phyloP scores from a whole-genome alignment of 768 basidiomycete genomes.

The Rhizopogon sp. region DNA sequence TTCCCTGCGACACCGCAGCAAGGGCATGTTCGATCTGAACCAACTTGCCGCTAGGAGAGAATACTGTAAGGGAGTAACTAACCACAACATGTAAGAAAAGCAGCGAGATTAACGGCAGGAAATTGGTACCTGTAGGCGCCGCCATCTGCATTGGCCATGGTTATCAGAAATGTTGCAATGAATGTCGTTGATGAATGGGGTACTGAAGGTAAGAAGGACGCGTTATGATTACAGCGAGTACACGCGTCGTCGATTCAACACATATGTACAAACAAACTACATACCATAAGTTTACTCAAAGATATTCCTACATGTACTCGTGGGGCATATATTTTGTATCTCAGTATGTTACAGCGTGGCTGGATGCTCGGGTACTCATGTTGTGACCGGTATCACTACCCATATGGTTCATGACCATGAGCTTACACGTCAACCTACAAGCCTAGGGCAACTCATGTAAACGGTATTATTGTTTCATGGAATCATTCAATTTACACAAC shows the following conservation, averaged over 20 bases:
- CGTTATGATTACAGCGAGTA: slow-evolving; percentile 16
- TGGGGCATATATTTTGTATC: too few relatives aligned
- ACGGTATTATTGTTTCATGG: neutral
- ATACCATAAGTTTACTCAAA: too few relatives aligned
- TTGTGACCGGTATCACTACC: too few relatives aligned
- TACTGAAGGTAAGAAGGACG: slow-evolving; percentile 10
- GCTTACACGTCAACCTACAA: too few relatives aligned
- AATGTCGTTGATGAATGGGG: neutral
- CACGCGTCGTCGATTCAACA: slow-evolving; percentile 24
- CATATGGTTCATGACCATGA: too few relatives aligned
- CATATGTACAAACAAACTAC: slow-evolving; percentile 10
- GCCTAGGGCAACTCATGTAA: too few relatives aligned
- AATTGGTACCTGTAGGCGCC: slow-evolving; percentile 65
- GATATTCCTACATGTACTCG: too few relatives aligned
- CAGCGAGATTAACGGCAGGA: slow-evolving; percentile 12
- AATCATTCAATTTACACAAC: neutral
- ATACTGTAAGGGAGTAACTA: slow-evolving; percentile 98
- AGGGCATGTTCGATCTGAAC: slow-evolving; percentile 99
- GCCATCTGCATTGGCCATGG: slow-evolving; percentile 74
- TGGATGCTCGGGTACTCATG: too few relatives aligned
- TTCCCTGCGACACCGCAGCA: slow-evolving; percentile 92
- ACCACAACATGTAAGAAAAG: slow-evolving; percentile 12
- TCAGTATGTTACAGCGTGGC: too few relatives aligned
- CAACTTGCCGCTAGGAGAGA: slow-evolving; percentile 97
- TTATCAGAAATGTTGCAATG: slow-evolving; percentile 8